Base-by-base conservation (phyloP, 1,284 basidiomycete species). In the Limonomyces culmigenus region DNA sequence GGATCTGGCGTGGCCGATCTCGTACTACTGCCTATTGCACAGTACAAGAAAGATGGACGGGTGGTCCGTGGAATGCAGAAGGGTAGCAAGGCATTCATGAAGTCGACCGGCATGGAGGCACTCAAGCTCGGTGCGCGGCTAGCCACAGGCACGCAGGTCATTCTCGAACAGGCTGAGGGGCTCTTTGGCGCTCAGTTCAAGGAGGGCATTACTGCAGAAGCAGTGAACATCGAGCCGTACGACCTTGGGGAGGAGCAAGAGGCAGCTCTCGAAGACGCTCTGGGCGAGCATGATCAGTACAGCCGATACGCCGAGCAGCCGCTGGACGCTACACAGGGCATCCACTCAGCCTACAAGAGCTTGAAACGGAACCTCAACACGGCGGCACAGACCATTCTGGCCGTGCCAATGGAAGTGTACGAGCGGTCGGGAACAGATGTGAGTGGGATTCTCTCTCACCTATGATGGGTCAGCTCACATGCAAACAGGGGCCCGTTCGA, bases 401-500 rank as follows among this genome's bases (percentile, higher is more conserved):
- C 95, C 0, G 88, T 98, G 1, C 93, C 93, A 1, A 97, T 98
- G 91, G 95, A 98, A 54, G 89, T 96, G 13, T 96, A 97, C 48
- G 93, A 98, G 54, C 67, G 81, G 40, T 81, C 84, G 11, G 83
- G 83, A 13, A 81, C 77, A 37, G 83, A 91, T 66, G 89, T 84
- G 47, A 52, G 68, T 58, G 18, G n/a, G n/a, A n/a, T n/a, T n/a
- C n/a, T 25, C 17, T 21, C 5, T 29, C 30, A 27, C 27, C 31
- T 35, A 33, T 27, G 30, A 15, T 16, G n/a, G 15, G 37, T n/a
- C 5, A 20, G 19, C 23, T 42, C 10, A 18, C 30, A 14, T 4
- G 5, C 14, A 35, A 18, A 1, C 47, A 93, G 87, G 89, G 89
- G 2, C 75, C 89, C 29, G 78, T 92, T 32, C 78, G 77, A 39